Percentiles rank a stretch among this genome's conserved stretches.
Conservation (phyloP, 352 stramenopile species). For the Hyaloperonospora brassicae region DNA sequence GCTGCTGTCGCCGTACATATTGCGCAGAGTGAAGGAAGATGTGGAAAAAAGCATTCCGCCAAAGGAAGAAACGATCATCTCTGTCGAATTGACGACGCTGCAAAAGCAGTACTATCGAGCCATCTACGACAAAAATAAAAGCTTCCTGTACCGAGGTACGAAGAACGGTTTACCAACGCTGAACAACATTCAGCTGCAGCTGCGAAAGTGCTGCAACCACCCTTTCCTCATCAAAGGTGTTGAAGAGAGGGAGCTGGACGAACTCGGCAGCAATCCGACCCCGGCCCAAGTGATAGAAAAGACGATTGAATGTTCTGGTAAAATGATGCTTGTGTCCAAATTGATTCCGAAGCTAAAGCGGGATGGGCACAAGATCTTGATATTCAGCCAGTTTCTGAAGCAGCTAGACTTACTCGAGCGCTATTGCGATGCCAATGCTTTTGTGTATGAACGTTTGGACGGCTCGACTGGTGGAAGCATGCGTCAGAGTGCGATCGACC, state of each 20-base stretch:
- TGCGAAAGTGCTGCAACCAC: conserved; percentile 99
- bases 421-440: conserved; percentile 87
- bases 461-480: conserved; percentile 83
- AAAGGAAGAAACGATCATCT: conserved; percentile 95
- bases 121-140: conserved; percentile 99
- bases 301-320: conserved; percentile 76
- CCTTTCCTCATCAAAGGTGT: conserved; percentile 97
- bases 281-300: conserved; percentile 66
- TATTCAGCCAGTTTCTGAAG: conserved; percentile 94
- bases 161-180: conserved; percentile 86
- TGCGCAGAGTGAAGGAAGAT: conserved; percentile 96
- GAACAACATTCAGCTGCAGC: conserved; percentile 99
- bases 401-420: conserved; percentile 91
- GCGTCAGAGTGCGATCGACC: conserved; percentile 92
- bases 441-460: conserved; percentile 86
- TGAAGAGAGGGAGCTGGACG: conserved; percentile 74
- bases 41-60: conserved; percentile 94
- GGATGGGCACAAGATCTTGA: conserved; percentile 91
- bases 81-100: conserved; percentile 94
- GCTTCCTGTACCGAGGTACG: conserved; percentile 89
- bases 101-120: conserved; percentile 99
- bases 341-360: conserved; percentile 86
- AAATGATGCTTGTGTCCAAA: conserved; percentile 88
- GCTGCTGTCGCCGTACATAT: conserved; percentile 90
- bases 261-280: conserved; percentile 50